phyloP scores from a whole-genome alignment of 306 rosid species.

The Sechiopsis laciniata region DNA sequence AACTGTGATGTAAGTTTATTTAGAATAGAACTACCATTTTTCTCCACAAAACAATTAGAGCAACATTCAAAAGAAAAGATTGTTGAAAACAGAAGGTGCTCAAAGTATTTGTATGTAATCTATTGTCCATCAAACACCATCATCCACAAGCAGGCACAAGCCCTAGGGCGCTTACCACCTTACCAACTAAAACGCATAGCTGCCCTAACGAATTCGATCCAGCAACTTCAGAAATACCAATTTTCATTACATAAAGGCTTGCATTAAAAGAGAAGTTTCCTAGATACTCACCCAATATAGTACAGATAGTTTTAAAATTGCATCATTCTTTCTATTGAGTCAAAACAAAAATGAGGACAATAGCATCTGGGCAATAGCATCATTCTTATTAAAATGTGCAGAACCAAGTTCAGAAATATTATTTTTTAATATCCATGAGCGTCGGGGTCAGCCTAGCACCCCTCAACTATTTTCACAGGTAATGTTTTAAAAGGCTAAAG shows the following conservation, averaged over 20 bases:
- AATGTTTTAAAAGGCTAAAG: too few relatives aligned
- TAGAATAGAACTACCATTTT: background rate
- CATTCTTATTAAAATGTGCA: background rate
- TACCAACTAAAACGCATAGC: background rate
- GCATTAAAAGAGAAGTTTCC: background rate
- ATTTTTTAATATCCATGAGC: too few relatives aligned
- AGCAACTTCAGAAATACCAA: background rate
- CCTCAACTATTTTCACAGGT: too few relatives aligned
- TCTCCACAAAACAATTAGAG: background rate
- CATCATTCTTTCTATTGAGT: background rate
- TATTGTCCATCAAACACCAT: conserved; percentile 1
- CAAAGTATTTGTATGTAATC: background rate
- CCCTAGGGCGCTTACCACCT: background rate
- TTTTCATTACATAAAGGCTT: background rate
- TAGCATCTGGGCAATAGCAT: background rate
- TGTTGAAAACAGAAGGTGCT: background rate
- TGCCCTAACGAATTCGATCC: background rate
- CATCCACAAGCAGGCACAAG: background rate
- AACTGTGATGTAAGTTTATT: background rate
- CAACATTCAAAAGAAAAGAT: background rate
- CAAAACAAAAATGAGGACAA: background rate
- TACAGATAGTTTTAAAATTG: background rate
- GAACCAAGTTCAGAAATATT: background rate
- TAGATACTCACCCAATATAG: background rate
- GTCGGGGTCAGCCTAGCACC: too few relatives aligned